These are phyloP conservation scores for Epichloe glyceriae DNA, from an alignment of 2,329 filamentous ascomycete genomes.

Conservation along the genomic window DNA sequence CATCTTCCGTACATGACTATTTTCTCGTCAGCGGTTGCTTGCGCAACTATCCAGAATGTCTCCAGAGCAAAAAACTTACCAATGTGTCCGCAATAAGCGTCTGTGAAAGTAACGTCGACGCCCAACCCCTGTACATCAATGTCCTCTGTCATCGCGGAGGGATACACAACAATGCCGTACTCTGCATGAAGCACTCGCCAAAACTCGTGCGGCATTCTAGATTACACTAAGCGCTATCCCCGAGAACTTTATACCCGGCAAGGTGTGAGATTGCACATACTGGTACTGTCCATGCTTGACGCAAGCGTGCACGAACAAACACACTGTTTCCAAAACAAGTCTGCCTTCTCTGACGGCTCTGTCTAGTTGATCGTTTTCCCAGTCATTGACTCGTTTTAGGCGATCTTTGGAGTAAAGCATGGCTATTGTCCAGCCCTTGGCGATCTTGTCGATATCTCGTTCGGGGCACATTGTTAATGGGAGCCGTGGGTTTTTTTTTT, in stretches of 20 bases:
- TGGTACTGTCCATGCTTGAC: conserved; percentile 24
- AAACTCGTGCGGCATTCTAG: conserved; percentile 23
- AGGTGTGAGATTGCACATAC: conserved; percentile 11
- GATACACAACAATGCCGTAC: conserved; percentile 28
- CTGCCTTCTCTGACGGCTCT: conserved; percentile 19
- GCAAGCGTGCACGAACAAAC: conserved; percentile 26
- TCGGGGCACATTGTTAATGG: conserved; percentile 16
- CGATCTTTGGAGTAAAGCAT: conserved; percentile 23
- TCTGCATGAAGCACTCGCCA: conserved; percentile 25
- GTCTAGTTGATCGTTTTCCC: conserved; percentile 21
- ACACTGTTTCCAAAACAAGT: conserved; percentile 25
- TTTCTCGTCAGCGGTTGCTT: neutral
- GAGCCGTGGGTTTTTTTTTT: neutral
- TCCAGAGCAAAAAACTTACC: conserved; percentile 12
- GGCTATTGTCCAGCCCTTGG: conserved; percentile 25
- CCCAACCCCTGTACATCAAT: conserved; percentile 20
- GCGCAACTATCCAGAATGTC: neutral
- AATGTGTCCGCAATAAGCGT: conserved; percentile 24
- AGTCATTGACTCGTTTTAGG: conserved; percentile 18
- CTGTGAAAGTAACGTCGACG: conserved; percentile 23
- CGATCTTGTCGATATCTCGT: conserved; percentile 20
- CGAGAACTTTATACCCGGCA: no score
- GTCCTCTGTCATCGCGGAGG: conserved; percentile 24
- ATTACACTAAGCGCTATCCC: no score
- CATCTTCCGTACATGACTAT: conserved; percentile 24